A percentile compares a stretch with the other conserved stretches of the same genome.
phyloP scores from a whole-genome alignment of 169 alveolate species.

The Cyclospora cayetanensis region DNA sequence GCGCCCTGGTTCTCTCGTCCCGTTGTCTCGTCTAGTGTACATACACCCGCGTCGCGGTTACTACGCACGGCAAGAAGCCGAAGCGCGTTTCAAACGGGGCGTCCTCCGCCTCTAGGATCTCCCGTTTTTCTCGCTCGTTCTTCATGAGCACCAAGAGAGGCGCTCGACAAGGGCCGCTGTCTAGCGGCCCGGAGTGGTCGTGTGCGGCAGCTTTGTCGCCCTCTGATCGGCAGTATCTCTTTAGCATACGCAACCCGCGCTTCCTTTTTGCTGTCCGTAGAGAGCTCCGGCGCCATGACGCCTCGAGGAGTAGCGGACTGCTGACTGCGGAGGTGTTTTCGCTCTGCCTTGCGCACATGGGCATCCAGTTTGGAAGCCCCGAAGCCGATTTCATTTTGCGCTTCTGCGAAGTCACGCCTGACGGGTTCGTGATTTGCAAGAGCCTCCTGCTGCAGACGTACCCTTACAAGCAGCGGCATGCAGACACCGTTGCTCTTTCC shows the following conservation, averaged over 20 bases:
- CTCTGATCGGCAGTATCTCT: not conserved
- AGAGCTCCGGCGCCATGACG: constrained; percentile 20
- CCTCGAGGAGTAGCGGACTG: constrained; percentile 9
- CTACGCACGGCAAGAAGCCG: too few species aligned
- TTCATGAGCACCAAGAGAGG: too few species aligned
- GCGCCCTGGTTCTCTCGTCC: too few species aligned
- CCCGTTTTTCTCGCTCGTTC: too few species aligned
- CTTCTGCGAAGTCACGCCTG: constrained; percentile 51
- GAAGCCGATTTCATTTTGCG: constrained; percentile 67
- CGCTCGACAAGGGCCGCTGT: too few species aligned
- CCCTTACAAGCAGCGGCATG: not conserved
- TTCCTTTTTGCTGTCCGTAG: constrained; percentile 25
- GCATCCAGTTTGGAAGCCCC: constrained; percentile 23
- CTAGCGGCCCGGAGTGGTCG: not conserved
- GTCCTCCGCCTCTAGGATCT: too few species aligned
- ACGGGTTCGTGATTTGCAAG: constrained; percentile 57
- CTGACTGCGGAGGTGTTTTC: constrained; percentile 29
- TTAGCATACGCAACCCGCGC: not conserved
- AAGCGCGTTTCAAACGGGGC: too few species aligned
- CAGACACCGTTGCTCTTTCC: constrained; percentile 21
- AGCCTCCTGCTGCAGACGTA: constrained; percentile 34
- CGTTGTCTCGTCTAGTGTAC: too few species aligned
- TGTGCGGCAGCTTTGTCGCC: not conserved
- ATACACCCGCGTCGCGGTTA: too few species aligned
- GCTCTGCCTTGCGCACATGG: constrained; percentile 21